Evolutionary conservation across 371 early-diverging fungal genomes (phyloP).

Genomic region (Mortierella sp.): DNA sequence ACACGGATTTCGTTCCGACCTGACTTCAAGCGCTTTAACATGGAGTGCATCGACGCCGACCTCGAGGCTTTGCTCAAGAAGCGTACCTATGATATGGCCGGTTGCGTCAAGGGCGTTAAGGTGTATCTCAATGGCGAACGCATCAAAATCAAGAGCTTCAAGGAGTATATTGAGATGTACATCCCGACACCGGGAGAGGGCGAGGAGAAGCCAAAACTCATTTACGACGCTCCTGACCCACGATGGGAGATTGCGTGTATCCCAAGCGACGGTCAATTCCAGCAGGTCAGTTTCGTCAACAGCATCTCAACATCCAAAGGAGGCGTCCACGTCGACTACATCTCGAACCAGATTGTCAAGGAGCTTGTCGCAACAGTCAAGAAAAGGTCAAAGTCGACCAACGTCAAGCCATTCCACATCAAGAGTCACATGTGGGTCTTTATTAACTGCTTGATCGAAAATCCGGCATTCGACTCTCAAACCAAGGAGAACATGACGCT

Average conservation of each 20-base stretch:
- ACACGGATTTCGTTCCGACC: constrained; percentile 98
- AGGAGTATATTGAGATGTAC: constrained; percentile 94
- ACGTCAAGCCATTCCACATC: constrained; percentile 89
- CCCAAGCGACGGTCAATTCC: constrained; percentile 96
- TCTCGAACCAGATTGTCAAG: constrained; percentile 92
- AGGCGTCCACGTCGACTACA: constrained; percentile 95
- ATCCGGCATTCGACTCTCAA: constrained; percentile 99
- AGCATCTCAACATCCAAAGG: constrained; percentile 98
- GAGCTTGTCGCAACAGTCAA: constrained; percentile 80
- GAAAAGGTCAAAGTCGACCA: constrained; percentile 88
- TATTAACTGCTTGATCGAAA: constrained; percentile 98
- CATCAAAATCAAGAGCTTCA: constrained; percentile 90
- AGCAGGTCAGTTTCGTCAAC: constrained; percentile 99
- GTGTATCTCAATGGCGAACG: constrained; percentile 94
- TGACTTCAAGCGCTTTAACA: constrained; percentile 94
- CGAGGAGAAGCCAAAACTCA: constrained; percentile 60
- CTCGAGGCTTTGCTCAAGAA: constrained; percentile 92
- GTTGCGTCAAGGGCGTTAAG: constrained; percentile 88
- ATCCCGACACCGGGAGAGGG: constrained; percentile 58
- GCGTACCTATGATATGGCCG: constrained; percentile 98
- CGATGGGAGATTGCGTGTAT: constrained; percentile 99
- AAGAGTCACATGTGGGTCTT: constrained; percentile 96
- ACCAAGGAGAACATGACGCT: constrained; percentile 99
- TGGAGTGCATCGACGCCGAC: constrained; percentile 92
- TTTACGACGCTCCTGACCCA: constrained; percentile 77